A percentile compares a stretch with the other conserved stretches of the same genome.
phyloP scores from a whole-genome alignment of 148 eudicot species.

The Rhododendron ferrugineum region DNA sequence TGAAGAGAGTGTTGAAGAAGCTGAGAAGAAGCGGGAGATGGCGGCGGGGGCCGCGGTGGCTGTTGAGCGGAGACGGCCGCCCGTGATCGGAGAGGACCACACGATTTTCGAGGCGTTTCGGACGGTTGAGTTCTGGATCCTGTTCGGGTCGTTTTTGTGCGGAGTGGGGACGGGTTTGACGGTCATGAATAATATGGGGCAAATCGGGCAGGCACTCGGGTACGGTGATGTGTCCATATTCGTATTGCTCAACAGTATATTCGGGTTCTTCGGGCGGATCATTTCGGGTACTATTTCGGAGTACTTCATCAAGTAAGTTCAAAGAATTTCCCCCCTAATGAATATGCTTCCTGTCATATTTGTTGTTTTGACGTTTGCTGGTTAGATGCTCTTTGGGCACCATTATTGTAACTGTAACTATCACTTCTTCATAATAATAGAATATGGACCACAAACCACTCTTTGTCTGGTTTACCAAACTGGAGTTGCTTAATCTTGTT shows the following conservation, averaged over 20 bases:
- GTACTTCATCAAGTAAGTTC: slow-evolving; percentile 78
- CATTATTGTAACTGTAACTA: too few relatives aligned
- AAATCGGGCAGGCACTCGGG: slow-evolving; percentile 88
- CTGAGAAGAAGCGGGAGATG: not conserved
- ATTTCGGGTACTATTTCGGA: slow-evolving; percentile 77
- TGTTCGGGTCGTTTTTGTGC: slow-evolving; percentile 76
- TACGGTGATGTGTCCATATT: slow-evolving; percentile 67
- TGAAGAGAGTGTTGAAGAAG: slow-evolving; percentile 11
- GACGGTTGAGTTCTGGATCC: slow-evolving; percentile 79
- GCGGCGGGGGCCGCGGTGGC: not conserved
- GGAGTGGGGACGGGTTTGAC: slow-evolving; percentile 90
- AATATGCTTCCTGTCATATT: not conserved
- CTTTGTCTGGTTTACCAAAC: too few relatives aligned
- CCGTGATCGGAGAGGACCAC: slow-evolving; percentile 83
- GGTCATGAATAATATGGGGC: slow-evolving; percentile 92
- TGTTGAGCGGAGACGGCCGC: slow-evolving; percentile 26
- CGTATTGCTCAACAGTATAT: slow-evolving; percentile 80
- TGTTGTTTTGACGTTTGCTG: not conserved
- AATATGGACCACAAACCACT: too few relatives aligned
- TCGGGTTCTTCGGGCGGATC: slow-evolving; percentile 89
- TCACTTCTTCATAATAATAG: too few relatives aligned
- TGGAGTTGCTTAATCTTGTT: too few relatives aligned
- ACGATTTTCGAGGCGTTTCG: slow-evolving; percentile 61
- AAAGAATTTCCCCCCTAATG: not conserved
- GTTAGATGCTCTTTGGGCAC: too few relatives aligned